Conservation (phyloP, 176 grass and related monocot genomes). For the Dendrocalamus sinicus region DNA sequence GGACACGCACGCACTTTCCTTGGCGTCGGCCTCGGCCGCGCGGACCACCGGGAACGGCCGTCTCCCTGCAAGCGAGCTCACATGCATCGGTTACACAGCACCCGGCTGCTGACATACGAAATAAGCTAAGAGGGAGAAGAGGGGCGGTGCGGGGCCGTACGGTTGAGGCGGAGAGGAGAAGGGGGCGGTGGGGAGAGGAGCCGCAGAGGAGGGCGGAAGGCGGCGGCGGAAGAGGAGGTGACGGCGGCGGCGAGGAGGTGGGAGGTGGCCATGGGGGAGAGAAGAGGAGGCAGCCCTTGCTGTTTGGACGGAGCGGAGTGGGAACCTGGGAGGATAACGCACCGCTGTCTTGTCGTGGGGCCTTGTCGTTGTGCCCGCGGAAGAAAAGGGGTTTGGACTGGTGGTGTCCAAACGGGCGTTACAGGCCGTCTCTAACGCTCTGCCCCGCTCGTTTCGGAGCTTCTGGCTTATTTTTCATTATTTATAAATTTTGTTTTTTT, state of each 20-base stretch:
- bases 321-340: conserved; percentile 4
- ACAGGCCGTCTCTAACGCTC: too few species aligned
- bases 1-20: conserved; percentile 46
- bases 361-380: too few species aligned
- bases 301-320: conserved; percentile 11
- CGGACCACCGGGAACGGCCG: conserved; percentile 47
- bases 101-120: not conserved
- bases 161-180: conserved; percentile 44
- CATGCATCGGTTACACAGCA: conserved; percentile 13
- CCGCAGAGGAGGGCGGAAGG: conserved; percentile 37
- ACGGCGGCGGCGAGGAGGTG: conserved; percentile 42
- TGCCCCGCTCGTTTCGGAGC: too few species aligned
- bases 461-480: too few species aligned
- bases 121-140: not conserved
- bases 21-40: conserved; percentile 64
- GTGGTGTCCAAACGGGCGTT: too few species aligned
- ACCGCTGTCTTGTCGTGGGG: too few species aligned
- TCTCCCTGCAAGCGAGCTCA: conserved; percentile 50
- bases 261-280: conserved; percentile 48
- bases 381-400: too few species aligned
- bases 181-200: not conserved
- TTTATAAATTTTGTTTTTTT: too few species aligned
- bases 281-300: not conserved
- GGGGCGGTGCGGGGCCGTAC: not conserved
- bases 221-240: not conserved